These are phyloP conservation scores for Rhodotorula sp. DNA, from an alignment of 1,284 basidiomycete genomes.

Conservation along the genomic window DNA sequence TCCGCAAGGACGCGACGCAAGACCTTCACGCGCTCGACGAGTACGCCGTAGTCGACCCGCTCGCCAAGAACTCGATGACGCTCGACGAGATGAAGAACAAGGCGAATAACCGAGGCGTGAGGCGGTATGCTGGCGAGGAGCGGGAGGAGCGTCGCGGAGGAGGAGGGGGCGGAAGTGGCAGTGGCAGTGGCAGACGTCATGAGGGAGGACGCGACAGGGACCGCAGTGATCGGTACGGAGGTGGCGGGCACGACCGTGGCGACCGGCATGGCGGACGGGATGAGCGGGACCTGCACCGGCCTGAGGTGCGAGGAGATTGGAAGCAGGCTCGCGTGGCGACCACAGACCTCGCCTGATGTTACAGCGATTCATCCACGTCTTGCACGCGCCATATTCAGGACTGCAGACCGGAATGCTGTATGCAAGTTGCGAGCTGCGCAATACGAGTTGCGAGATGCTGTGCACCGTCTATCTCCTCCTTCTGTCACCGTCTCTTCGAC, in stretches of 20 bases:
- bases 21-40: slow-evolving; percentile 39
- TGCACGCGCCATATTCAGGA: no score
- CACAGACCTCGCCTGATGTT: slow-evolving; percentile 20
- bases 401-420: no score
- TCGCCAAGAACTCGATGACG: slow-evolving; percentile 28
- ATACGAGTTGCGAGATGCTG: no score
- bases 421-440: not conserved
- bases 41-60: slow-evolving; percentile 36
- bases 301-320: slow-evolving; percentile 27
- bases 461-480: no score
- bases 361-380: no score
- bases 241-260: not conserved
- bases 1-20: slow-evolving; percentile 44
- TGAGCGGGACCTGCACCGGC: slow-evolving; percentile 9
- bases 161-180: not conserved
- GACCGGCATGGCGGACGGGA: not conserved
- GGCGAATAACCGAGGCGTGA: slow-evolving; percentile 4
- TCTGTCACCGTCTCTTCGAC: slow-evolving; percentile 1
- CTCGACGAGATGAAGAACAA: slow-evolving; percentile 31
- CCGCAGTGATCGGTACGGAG: not conserved
- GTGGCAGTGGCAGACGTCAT: not conserved
- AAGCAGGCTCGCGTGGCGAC: slow-evolving; percentile 28
- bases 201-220: not conserved
- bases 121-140: slow-evolving; percentile 9
- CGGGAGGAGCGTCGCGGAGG: not conserved